Evolutionary conservation across 2,329 filamentous ascomycete genomes (phyloP), one percentile per base, ranked within the genome.

Genomic region (Aspergillus niger): DNA sequence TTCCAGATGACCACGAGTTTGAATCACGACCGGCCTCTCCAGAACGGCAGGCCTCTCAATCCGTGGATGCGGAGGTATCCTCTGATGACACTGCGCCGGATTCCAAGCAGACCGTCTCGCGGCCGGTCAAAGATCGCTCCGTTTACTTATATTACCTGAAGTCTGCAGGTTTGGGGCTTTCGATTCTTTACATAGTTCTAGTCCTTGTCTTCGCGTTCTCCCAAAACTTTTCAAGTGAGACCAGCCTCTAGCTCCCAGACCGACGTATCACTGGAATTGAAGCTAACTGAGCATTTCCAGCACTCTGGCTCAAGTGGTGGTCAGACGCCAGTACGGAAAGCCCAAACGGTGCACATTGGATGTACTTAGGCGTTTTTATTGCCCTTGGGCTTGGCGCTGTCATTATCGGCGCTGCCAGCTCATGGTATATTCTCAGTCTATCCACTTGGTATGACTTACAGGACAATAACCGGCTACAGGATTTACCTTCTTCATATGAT

Each of bases 241-340:
- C 7, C 24, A 3, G 15, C 24, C 20, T 3, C 13, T 1, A 11
- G 2, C 11, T 11, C 11, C 30, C 30, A 13, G 11, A 32, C 11
- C 11, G 30, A 32, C 11, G 30, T 32, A 11, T 8, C 5, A 32
- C 10, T 10, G 10, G 3, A 32, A 32, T 10, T 10, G 10, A 32
- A 32, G 30, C 10, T 32, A 11, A 32, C 11, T 2, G 30, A 32
- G 10, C 10, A 4, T 4, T 13, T 11, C 10, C 6, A 51, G 48
- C 26, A n/a, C 48, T 51, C 2, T 51, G 48, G 48, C 5, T 51
- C 11, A 51, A 51, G 26, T 51, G 48, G 48, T 51, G 48, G 48
- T 51, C 48, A 7, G 28, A 17, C n/a, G 22, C 24, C 5, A 28
- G 10, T 30, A 28, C 48, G 11, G 4, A 28, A 30, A 28, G 24